phyloP scores from a whole-genome alignment of 345 rosid genomes.

The Pseudoturritis turrita region DNA sequence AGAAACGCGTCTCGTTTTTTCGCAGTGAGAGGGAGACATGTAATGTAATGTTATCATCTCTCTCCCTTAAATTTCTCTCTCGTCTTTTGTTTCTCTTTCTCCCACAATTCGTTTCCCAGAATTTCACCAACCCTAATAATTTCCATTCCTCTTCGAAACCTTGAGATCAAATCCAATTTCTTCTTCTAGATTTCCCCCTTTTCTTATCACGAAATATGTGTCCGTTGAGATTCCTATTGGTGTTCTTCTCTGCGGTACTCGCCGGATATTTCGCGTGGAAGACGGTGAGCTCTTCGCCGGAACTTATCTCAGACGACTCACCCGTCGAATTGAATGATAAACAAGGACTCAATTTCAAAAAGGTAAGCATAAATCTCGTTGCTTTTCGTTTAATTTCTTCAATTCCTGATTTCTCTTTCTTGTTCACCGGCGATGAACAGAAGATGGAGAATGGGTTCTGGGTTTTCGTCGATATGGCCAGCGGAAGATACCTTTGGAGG shows the following conservation, averaged over 20 bases:
- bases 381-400: not conserved
- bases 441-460: conserved; percentile 65
- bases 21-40: conserved; percentile 18
- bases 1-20: conserved; percentile 21
- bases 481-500: conserved; percentile 85
- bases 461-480: conserved; percentile 88
- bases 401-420: not conserved
- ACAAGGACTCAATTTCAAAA: conserved; percentile 39
- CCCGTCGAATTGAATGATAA: conserved; percentile 38
- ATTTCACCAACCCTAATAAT: conserved; percentile 8
- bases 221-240: conserved; percentile 77
- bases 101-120: not conserved
- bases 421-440: conserved; percentile 34
- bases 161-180: conserved; percentile 12
- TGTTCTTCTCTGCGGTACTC: conserved; percentile 79
- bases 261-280: conserved; percentile 92
- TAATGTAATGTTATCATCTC: not conserved
- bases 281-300: conserved; percentile 63
- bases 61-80: not conserved
- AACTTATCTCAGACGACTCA: conserved; percentile 34
- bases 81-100: not conserved
- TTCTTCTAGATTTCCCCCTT: not conserved
- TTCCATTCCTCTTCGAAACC: not conserved
- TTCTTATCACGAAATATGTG: conserved; percentile 44
- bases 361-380: conserved; percentile 36